Evolutionary conservation across 768 basidiomycete genomes (phyloP), one percentile per base, ranked within the genome.

Genomic region (Leucogyrophana mollusca): DNA sequence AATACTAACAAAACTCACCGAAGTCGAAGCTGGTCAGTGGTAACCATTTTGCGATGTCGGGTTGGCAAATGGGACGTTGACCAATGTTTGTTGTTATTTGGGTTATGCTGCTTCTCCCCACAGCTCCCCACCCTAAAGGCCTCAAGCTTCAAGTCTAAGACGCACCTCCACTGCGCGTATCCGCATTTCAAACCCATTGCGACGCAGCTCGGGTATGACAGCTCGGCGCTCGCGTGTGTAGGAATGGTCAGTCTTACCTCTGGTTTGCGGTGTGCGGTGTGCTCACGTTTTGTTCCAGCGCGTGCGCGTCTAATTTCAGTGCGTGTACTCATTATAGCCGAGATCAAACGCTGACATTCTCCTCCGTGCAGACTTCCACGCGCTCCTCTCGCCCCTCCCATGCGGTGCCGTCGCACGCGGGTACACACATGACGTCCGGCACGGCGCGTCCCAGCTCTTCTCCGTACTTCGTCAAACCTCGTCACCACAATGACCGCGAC

Each of bases 141-240:
- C n/a, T n/a, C n/a, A n/a, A n/a, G n/a, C n/a, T n/a, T n/a, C n/a
- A n/a, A n/a, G n/a, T n/a, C n/a, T n/a, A n/a, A 72, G 4, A 71
- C 70, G 7, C 77, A 82, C 40, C 76, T 96, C 13, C 79, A 83
- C 0, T 77, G 74, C 9, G 73, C 64, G 69, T 83, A 23, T 72
- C 85, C 11, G 58, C 87, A 16, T 70, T 88, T 18, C 75, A 95
- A 52, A 77, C 91, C 17, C 83, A 94, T 27, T 76, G 94, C 96
- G 47, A 95, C 94, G 0, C 95, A 98, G 57, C 78, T 98, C 36
- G 87, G 89, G 10, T 97, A 98, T 66, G 96, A 94, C 61, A 84
- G 93, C 7, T 82, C 84, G 14, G 93, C 94, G 1, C 96, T 96
- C 58, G 77, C 90, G 0, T 82, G 94, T n/a, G 78, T 95, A 13